These are phyloP conservation scores for Diaporthe sp. DNA, from an alignment of 2,329 filamentous ascomycete genomes.

Conservation along the genomic window DNA sequence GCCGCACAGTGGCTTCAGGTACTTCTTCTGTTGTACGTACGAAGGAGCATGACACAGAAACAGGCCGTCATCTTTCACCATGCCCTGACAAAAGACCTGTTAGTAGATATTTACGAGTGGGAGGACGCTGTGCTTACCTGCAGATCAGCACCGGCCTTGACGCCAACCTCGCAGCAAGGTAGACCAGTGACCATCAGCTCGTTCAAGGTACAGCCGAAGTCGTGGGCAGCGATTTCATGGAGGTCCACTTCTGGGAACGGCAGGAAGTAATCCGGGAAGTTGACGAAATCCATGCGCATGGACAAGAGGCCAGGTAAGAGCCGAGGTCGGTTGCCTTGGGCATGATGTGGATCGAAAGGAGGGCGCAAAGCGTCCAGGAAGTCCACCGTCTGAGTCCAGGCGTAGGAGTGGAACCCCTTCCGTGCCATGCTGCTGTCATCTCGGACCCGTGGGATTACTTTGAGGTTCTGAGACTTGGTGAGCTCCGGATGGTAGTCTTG, in stretches of 20 bases:
- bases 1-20: constrained; percentile 55
- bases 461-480: constrained; percentile 56
- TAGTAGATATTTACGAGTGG: neutral
- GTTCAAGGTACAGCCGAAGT: constrained; percentile 65
- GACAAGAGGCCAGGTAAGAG: constrained; percentile 61
- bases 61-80: constrained; percentile 67
- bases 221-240: constrained; percentile 66
- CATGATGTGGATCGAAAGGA: constrained; percentile 59
- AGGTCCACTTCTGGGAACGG: constrained; percentile 60
- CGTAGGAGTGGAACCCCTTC: constrained; percentile 67
- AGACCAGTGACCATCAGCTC: constrained; percentile 66
- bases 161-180: constrained; percentile 61
- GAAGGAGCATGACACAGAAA: constrained; percentile 60
- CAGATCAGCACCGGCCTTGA: constrained; percentile 61
- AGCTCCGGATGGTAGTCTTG: constrained; percentile 58
- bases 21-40: constrained; percentile 56
- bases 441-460: constrained; percentile 56
- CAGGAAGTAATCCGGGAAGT: constrained; percentile 62
- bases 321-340: constrained; percentile 52
- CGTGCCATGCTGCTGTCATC: constrained; percentile 59
- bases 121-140: constrained; percentile 40
- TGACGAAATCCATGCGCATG: constrained; percentile 67
- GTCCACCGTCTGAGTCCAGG: constrained; percentile 66
- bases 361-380: constrained; percentile 65
- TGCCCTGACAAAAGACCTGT: constrained; percentile 46